phyloP scores from a whole-genome alignment of 495 filamentous ascomycete genomes.

The Lichina pygmaea region DNA sequence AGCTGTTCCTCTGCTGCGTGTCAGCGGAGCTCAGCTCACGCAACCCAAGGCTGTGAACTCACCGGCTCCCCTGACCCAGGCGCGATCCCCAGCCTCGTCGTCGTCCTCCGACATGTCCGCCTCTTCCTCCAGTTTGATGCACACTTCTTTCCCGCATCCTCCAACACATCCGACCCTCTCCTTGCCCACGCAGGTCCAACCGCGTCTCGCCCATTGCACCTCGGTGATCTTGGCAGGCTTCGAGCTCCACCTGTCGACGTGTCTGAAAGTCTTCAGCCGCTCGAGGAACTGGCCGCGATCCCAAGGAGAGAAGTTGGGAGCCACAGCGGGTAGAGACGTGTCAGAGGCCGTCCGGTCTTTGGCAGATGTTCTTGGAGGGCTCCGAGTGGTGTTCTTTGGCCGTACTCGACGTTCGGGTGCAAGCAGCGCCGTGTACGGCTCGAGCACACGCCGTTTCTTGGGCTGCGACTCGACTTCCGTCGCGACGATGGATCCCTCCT shows the following conservation, averaged over 20 bases:
- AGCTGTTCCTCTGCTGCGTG: slow-evolving; percentile 26
- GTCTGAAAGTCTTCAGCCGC: slow-evolving; percentile 63
- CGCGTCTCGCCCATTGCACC: slow-evolving; percentile 83
- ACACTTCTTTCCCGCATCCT: slow-evolving; percentile 54
- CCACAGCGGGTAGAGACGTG: not conserved
- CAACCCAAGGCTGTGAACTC: slow-evolving; percentile 6
- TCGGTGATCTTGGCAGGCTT: slow-evolving; percentile 67
- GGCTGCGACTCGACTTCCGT: slow-evolving; percentile 1
- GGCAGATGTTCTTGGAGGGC: not conserved
- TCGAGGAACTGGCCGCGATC: slow-evolving; percentile 61
- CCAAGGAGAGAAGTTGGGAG: slow-evolving; percentile 49
- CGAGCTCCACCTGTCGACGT: slow-evolving; percentile 64
- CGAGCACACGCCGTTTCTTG: slow-evolving; percentile 1
- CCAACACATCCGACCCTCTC: slow-evolving; percentile 59
- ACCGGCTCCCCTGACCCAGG: slow-evolving; percentile 8
- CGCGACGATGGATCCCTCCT: not conserved
- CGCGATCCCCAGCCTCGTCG: slow-evolving; percentile 33
- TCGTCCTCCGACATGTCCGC: slow-evolving; percentile 21
- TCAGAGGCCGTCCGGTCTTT: not conserved
- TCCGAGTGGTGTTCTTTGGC: not conserved
- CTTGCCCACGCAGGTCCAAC: slow-evolving; percentile 65
- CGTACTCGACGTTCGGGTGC: not conserved
- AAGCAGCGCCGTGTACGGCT: not conserved
- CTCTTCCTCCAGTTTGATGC: slow-evolving; percentile 49
- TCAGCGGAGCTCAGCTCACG: not conserved